These are phyloP conservation scores for Fusarium aywerte DNA, from an alignment of 2,329 filamentous ascomycete species.

Conservation along the genomic window DNA sequence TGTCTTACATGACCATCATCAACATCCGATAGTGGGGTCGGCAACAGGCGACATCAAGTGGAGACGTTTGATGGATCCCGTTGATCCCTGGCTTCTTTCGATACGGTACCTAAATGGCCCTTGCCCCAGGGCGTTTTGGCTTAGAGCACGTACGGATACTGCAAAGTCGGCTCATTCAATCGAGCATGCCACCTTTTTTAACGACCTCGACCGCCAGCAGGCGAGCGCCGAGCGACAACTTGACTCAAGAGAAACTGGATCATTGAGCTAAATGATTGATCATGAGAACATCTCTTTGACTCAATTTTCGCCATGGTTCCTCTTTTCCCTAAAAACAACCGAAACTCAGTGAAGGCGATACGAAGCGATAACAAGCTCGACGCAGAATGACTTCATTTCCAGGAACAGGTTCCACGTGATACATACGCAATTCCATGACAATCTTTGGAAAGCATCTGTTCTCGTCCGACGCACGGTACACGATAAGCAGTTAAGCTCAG, in stretches of 20 bases:
- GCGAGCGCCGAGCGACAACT: background rate
- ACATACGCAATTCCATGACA: slow-evolving; percentile 26
- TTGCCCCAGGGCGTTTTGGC: slow-evolving; percentile 2
- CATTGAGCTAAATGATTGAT: slow-evolving; percentile 35
- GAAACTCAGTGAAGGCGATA: slow-evolving; percentile 14
- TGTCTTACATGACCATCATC: slow-evolving; percentile 39
- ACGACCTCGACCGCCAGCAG: slow-evolving; percentile 30
- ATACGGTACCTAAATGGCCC: background rate
- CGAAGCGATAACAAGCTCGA: slow-evolving; percentile 12
- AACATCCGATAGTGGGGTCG: slow-evolving; percentile 48
- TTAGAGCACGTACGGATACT: slow-evolving; percentile 10
- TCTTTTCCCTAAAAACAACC: background rate
- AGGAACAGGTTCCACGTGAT: slow-evolving; percentile 35
- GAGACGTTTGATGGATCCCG: slow-evolving; percentile 40
- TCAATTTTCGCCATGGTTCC: slow-evolving; percentile 6
- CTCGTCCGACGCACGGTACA: slow-evolving; percentile 8
- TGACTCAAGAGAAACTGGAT: slow-evolving; percentile 20
- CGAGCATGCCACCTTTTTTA: slow-evolving; percentile 43
- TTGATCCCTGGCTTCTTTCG: slow-evolving; percentile 26
- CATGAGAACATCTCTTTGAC: slow-evolving; percentile 23
- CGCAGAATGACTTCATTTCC: slow-evolving; percentile 30
- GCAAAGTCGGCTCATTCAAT: slow-evolving; percentile 38
- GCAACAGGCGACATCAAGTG: slow-evolving; percentile 46
- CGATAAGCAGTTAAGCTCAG: slow-evolving; percentile 19
- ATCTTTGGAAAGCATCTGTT: slow-evolving; percentile 1